Conservation (phyloP, 352 stramenopile genomes). For the Aphanomyces cochlioides region DNA sequence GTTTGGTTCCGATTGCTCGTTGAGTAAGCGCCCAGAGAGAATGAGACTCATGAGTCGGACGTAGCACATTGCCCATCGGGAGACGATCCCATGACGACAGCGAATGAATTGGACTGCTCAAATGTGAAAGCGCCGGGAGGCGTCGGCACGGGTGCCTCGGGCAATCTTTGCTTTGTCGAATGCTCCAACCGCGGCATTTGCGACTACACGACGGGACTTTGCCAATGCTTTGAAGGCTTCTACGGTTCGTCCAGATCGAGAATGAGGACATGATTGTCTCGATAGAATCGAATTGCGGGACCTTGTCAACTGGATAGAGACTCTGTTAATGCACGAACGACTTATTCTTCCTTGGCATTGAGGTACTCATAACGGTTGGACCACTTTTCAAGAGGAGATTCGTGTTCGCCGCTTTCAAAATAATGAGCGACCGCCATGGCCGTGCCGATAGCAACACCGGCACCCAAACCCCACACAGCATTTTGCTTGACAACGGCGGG, state of each 20-base stretch:
- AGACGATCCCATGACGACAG: slow-evolving; percentile 62
- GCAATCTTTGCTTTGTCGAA: slow-evolving; percentile 89
- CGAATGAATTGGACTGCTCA: slow-evolving; percentile 74
- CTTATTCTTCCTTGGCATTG: slow-evolving; percentile 22
- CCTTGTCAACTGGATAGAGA: slow-evolving; percentile 15
- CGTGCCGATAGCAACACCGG: slow-evolving; percentile 22
- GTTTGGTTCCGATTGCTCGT: slow-evolving; percentile 85
- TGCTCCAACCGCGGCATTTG: slow-evolving; percentile 91
- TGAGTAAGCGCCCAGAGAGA: slow-evolving; percentile 40
- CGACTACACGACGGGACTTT: slow-evolving; percentile 80
- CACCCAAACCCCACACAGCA: slow-evolving; percentile 32
- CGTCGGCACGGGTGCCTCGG: slow-evolving; percentile 40
- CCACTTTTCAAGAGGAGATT: slow-evolving; percentile 22
- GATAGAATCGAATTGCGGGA: slow-evolving; percentile 21
- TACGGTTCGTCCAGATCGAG: slow-evolving; percentile 41
- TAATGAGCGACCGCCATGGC: slow-evolving; percentile 22
- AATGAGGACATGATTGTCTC: neutral
- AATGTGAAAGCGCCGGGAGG: slow-evolving; percentile 44
- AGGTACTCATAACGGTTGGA: slow-evolving; percentile 28
- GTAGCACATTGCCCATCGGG: slow-evolving; percentile 76
- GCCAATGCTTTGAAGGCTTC: slow-evolving; percentile 85
- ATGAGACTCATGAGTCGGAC: neutral
- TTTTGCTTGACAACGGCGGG: slow-evolving; percentile 74
- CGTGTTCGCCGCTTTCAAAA: slow-evolving; percentile 16
- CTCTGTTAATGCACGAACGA: neutral